These are phyloP conservation scores for sorghum (Sorghum bicolor) DNA, from an alignment of 176 grass and related monocot species.

Conservation along the genomic window DNA sequence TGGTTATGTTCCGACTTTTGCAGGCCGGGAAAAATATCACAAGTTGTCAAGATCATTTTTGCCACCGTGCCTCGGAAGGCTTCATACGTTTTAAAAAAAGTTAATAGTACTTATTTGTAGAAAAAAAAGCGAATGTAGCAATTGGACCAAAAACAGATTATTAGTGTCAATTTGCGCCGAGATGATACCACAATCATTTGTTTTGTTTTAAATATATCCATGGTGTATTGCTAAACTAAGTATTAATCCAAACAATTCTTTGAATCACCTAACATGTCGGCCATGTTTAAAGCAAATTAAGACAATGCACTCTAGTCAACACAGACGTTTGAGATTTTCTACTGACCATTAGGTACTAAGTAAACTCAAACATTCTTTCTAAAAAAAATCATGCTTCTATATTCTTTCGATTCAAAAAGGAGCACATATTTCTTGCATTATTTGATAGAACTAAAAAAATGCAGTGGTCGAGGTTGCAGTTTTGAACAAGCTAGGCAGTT, in stretches of 20 bases:
- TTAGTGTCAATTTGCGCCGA: no score
- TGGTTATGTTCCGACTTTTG: not conserved
- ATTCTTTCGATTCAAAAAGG: not conserved
- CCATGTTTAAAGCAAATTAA: not conserved
- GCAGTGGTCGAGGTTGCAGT: not conserved
- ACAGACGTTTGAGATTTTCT: no score
- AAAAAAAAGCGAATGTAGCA: no score
- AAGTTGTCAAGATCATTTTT: not conserved
- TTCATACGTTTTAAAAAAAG: no score
- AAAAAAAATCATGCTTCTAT: no score
- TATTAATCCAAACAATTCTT: not conserved
- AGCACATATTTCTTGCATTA: not conserved
- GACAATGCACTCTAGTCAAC: not conserved
- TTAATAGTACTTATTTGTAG: no score
- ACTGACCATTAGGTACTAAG: no score
- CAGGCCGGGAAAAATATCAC: not conserved
- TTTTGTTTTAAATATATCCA: not conserved
- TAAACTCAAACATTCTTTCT: no score
- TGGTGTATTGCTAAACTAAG: not conserved
- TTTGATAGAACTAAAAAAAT: not conserved
- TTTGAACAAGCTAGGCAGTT: not conserved
- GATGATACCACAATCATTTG: no score
- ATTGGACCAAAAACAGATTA: no score
- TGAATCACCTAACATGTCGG: not conserved
- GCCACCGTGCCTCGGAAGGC: not conserved